A percentile compares a stretch with the other conserved stretches of the same genome.
phyloP scores from a whole-genome alignment of 2,329 filamentous ascomycete genomes.

The Beauveria scarabaeidicola region DNA sequence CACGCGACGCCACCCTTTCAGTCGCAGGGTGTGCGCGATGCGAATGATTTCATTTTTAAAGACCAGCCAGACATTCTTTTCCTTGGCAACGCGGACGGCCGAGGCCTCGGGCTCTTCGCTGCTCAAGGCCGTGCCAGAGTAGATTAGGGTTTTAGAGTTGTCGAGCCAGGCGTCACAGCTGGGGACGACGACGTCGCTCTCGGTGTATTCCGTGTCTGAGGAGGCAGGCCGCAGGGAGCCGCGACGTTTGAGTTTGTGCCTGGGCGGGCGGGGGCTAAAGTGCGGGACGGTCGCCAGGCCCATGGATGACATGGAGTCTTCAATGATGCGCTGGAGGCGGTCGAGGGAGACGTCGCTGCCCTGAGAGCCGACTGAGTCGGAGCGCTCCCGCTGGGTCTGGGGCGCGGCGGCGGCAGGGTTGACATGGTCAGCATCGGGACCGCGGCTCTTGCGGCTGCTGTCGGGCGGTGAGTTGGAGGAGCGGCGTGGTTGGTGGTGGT shows the following conservation, averaged over 20 bases:
- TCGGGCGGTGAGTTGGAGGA: constrained; percentile 31
- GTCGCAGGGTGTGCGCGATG: constrained; percentile 74
- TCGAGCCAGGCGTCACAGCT: constrained; percentile 78
- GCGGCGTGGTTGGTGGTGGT: constrained; percentile 30
- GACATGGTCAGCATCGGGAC: constrained; percentile 14
- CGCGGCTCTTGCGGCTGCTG: background rate
- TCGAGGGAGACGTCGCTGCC: constrained; percentile 66
- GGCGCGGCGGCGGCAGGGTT: constrained; percentile 8
- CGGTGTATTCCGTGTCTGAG: constrained; percentile 78
- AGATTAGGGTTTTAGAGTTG: constrained; percentile 81
- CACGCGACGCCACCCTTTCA: constrained; percentile 87
- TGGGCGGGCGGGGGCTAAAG: constrained; percentile 34
- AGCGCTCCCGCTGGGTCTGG: constrained; percentile 24
- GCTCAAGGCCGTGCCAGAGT: constrained; percentile 42
- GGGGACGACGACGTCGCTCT: constrained; percentile 76
- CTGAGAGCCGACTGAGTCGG: constrained; percentile 55
- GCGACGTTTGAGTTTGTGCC: constrained; percentile 31
- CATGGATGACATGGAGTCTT: constrained; percentile 52
- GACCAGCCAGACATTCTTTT: constrained; percentile 66
- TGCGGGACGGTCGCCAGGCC: constrained; percentile 39
- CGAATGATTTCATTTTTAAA: constrained; percentile 93
- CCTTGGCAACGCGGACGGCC: constrained; percentile 48
- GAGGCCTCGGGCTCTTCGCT: constrained; percentile 32
- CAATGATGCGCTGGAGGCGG: constrained; percentile 69
- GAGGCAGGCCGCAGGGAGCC: constrained; percentile 44